Evolutionary conservation across 345 rosid species (phyloP).

Genomic region (Euphorbia tirucalli): DNA sequence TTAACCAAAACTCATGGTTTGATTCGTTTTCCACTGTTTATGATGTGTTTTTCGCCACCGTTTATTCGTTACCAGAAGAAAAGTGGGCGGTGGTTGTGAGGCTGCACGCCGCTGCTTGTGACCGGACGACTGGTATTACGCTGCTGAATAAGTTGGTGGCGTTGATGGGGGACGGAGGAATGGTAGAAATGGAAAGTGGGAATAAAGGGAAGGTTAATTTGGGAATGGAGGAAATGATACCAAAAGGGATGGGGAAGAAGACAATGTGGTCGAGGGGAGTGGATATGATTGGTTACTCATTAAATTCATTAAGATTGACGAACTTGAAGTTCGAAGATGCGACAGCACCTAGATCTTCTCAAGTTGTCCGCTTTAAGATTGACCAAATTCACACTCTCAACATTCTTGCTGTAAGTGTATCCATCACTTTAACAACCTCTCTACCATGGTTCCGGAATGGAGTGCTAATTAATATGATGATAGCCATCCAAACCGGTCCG

Average conservation of each 20-base stretch:
- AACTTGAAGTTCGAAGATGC: slow-evolving; percentile 41
- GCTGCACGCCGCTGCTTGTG: slow-evolving; percentile 36
- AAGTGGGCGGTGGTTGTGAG: slow-evolving; percentile 31
- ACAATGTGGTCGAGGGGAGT: slow-evolving; percentile 40
- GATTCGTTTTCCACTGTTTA: background rate
- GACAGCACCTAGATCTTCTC: slow-evolving; percentile 35
- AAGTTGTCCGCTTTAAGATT: slow-evolving; percentile 39
- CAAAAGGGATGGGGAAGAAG: slow-evolving; percentile 35
- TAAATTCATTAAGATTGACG: slow-evolving; percentile 34
- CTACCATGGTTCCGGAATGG: too few relatives aligned
- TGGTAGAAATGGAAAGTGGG: background rate
- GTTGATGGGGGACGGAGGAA: slow-evolving; percentile 7
- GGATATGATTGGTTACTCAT: slow-evolving; percentile 41
- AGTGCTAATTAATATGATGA: too few relatives aligned
- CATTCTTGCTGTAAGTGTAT: slow-evolving; percentile 34
- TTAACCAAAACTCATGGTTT: slow-evolving; percentile 38
- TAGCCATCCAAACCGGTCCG: too few relatives aligned
- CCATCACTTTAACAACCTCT: too few relatives aligned
- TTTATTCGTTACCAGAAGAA: slow-evolving; percentile 19
- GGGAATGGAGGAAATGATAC: slow-evolving; percentile 42
- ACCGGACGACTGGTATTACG: slow-evolving; percentile 34
- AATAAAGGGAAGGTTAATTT: slow-evolving; percentile 24
- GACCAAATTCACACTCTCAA: slow-evolving; percentile 26
- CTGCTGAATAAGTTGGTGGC: slow-evolving; percentile 33
- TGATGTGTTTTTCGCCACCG: slow-evolving; percentile 27